Percentiles rank a stretch among this genome's conserved stretches.
phyloP scores from a whole-genome alignment of 768 basidiomycete species.

The Thelephora ganbajun region DNA sequence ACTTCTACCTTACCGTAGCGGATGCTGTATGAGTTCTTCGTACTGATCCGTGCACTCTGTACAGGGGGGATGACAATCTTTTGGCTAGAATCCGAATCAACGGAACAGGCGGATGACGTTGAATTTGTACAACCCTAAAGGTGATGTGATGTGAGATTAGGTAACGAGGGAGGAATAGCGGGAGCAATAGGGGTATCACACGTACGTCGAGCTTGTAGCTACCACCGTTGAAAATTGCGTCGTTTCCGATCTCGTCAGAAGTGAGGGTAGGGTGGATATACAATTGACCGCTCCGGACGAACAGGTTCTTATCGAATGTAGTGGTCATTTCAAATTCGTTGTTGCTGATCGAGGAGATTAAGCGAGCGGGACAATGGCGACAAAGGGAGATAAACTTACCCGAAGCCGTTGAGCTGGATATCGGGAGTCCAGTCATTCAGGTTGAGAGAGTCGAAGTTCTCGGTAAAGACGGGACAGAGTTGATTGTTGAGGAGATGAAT shows the following conservation, averaged over 20 bases:
- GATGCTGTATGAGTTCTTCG: conserved; percentile 32
- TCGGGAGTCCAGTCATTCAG: conserved; percentile 31
- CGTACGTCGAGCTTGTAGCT: conserved; percentile 18
- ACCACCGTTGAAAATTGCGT: conserved; percentile 25
- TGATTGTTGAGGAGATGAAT: conserved; percentile 23
- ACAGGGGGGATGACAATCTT: conserved; percentile 35
- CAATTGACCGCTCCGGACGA: conserved; percentile 33
- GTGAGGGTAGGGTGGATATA: conserved; percentile 51
- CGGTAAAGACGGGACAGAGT: conserved; percentile 32
- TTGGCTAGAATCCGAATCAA: conserved; percentile 20
- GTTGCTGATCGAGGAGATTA: conserved; percentile 13
- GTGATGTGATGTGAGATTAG: conserved; percentile 12
- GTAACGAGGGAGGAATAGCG: neutral
- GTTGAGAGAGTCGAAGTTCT: conserved; percentile 35
- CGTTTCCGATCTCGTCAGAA: conserved; percentile 27
- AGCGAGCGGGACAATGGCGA: neutral
- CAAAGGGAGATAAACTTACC: conserved; percentile 14
- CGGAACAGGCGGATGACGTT: conserved; percentile 26
- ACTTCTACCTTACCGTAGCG: conserved; percentile 46
- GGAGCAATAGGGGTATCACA: too few species aligned
- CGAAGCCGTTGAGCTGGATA: conserved; percentile 40
- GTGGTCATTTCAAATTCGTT: conserved; percentile 48
- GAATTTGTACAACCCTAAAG: conserved; percentile 3
- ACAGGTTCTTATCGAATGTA: conserved; percentile 22
- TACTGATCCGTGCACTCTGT: conserved; percentile 38